These are phyloP conservation scores for Graphilbum fragrans DNA, from an alignment of 2,329 filamentous ascomycete species.

Conservation along the genomic window DNA sequence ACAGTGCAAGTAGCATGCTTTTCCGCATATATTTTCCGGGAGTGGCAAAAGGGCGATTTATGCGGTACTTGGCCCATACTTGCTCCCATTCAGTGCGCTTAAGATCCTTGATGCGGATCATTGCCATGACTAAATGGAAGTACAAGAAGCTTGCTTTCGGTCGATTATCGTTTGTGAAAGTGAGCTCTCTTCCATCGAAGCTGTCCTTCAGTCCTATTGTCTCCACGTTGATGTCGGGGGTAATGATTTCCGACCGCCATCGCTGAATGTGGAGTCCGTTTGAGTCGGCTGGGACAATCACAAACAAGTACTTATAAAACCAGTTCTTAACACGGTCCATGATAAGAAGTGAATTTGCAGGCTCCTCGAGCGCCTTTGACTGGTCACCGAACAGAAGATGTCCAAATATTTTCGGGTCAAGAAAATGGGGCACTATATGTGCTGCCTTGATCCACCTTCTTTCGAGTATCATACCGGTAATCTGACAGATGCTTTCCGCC, in stretches of 20 bases:
- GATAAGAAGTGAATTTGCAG: slow-evolving; percentile 8
- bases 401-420: slow-evolving; percentile 1
- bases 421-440: slow-evolving; percentile 10
- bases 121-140: slow-evolving; percentile 14
- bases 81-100: slow-evolving; percentile 7
- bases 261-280: slow-evolving; percentile 5
- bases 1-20: slow-evolving; percentile 9
- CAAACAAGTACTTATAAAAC: slow-evolving; percentile 19
- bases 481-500: too few species aligned
- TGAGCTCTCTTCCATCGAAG: slow-evolving; percentile 6
- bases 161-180: slow-evolving; percentile 10
- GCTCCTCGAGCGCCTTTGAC: slow-evolving; percentile 1
- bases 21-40: slow-evolving; percentile 11
- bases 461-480: too few species aligned
- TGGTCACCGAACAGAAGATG: slow-evolving; percentile 8
- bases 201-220: neutral
- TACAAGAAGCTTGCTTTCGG: slow-evolving; percentile 12
- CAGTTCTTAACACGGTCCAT: slow-evolving; percentile 2
- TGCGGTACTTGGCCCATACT: slow-evolving; percentile 11
- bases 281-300: slow-evolving; percentile 8
- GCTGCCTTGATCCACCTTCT: slow-evolving; percentile 5
- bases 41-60: slow-evolving; percentile 11
- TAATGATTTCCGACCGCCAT: slow-evolving; percentile 7
- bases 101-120: slow-evolving; percentile 11
- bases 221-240: slow-evolving; percentile 1